Evolutionary conservation across 352 stramenopile species (phyloP), one percentile per base, ranked within the genome.

Genomic region (Blastocystis hominis): DNA sequence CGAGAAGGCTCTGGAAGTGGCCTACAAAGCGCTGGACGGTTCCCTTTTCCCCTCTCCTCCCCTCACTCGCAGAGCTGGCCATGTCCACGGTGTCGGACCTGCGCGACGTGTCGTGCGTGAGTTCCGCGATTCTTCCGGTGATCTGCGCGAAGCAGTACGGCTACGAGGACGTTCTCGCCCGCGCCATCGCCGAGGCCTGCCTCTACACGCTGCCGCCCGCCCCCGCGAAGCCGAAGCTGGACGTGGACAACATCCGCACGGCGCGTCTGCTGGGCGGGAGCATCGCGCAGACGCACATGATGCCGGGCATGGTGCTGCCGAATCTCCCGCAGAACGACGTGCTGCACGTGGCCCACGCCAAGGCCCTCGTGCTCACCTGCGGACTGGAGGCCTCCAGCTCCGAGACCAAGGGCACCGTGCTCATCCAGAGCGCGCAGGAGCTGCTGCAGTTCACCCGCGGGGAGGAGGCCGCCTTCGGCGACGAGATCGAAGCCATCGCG

Each of bases 391-490:
- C 97, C 24, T 96, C 93, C 62, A 93, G 92, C 53, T 98, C 96
- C 0, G 96, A 99, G 91, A 95, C 96, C 38, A 98, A 99, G 93
- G 97, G 96, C 90, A 99, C 96, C 2, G 96, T 99, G 78, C 92
- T 99, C n/a, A 98, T 99, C 91, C 97, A 98, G 91, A 97, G 94
- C 86, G 97, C 96, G 10, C 95, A 98, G 69, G 96, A 99, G 91
- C 93, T 99, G 87, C 97, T 98, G 92, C 97, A 96, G 91, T 99
- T 98, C 94, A 99, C 98, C 93, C 98, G 98, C 92, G 95, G 93
- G 40, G 97, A 99, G 91, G 97, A 99, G 91, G 93, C 94, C 86
- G 95, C 95, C 90, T 94, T 99, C 89, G 96, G 98, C 87, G 95
- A 98, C 90, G 95, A 97, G 44, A 95, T 99, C 80, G 95, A 95